Evolutionary conservation across 108 stramenopile genomes (phyloP).

Genomic region (Cylindrotheca fusiformis): DNA sequence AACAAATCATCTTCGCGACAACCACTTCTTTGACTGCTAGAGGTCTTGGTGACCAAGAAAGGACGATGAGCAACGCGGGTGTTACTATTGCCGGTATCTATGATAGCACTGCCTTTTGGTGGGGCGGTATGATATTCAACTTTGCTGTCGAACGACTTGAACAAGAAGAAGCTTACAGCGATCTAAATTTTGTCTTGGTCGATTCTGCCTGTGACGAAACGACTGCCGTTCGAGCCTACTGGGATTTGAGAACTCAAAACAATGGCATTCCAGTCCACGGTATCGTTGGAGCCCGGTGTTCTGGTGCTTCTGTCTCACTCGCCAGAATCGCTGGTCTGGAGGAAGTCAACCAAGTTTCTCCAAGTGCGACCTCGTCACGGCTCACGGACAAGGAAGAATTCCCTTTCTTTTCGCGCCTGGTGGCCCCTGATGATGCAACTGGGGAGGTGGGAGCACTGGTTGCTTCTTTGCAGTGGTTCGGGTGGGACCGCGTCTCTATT

Average conservation of each 20-base stretch:
- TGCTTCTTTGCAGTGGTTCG: conserved; percentile 5
- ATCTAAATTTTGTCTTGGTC: conserved; percentile 2
- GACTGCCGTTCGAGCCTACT: conserved; percentile 11
- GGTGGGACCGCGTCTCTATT: conserved; percentile 16
- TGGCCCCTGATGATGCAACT: neutral
- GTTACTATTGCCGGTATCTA: conserved; percentile 11
- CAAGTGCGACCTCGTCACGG: conserved; percentile 3
- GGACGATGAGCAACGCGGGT: neutral
- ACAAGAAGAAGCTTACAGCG: conserved; percentile 6
- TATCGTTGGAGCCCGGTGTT: conserved; percentile 15
- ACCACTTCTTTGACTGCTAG: too few relatives aligned
- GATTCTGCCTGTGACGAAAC: conserved; percentile 16
- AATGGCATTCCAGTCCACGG: neutral
- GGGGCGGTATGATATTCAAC: conserved; percentile 7
- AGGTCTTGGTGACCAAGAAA: too few relatives aligned
- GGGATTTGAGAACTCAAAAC: conserved; percentile 4
- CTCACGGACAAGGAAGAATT: conserved; percentile 13
- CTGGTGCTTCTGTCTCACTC: conserved; percentile 8
- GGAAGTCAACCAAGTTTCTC: conserved; percentile 3
- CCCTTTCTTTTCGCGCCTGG: conserved; percentile 11
- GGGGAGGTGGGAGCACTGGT: conserved; percentile 11
- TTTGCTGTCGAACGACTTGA: conserved; percentile 14
- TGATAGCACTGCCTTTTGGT: conserved; percentile 7
- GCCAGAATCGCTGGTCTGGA: conserved; percentile 7
- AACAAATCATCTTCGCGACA: too few relatives aligned